Evolutionary conservation across 2,329 filamentous ascomycete genomes (phyloP).

Genomic region (Stagonosporopsis chrysanthemi): DNA sequence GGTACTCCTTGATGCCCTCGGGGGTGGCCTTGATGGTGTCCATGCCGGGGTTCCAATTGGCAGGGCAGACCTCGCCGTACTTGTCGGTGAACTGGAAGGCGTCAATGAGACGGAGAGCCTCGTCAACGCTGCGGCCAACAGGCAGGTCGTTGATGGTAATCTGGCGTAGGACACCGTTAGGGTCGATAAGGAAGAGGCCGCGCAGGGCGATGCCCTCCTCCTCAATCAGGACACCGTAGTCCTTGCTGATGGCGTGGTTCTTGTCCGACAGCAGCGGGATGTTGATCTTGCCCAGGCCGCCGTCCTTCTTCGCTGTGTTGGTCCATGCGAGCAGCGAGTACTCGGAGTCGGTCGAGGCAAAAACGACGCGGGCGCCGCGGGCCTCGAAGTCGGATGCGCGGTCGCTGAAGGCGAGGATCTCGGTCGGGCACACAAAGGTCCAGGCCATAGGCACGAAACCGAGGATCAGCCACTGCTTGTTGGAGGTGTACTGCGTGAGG

Average conservation of each 20-base stretch:
- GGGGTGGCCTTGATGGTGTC: conserved; percentile 52
- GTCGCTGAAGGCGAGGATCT: conserved; percentile 71
- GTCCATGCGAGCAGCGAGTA: conserved; percentile 67
- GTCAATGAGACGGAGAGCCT: conserved; percentile 65
- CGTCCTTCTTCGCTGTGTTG: conserved; percentile 64
- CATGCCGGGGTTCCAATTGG: conserved; percentile 53
- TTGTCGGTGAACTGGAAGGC: conserved; percentile 58
- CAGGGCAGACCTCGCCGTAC: conserved; percentile 54
- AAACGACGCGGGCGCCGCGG: conserved; percentile 67
- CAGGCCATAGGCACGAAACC: conserved; percentile 73
- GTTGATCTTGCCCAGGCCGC: conserved; percentile 67
- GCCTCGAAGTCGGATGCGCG: conserved; percentile 66
- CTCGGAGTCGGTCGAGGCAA: conserved; percentile 68
- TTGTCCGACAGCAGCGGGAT: conserved; percentile 69
- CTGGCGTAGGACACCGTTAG: conserved; percentile 66
- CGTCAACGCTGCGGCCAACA: conserved; percentile 70
- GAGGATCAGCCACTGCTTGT: conserved; percentile 67
- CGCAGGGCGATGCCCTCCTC: conserved; percentile 69
- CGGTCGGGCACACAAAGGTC: conserved; percentile 72
- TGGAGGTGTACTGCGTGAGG: conserved; percentile 50
- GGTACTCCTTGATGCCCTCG: conserved; percentile 50
- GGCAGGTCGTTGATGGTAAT: conserved; percentile 72
- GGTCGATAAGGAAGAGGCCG: conserved; percentile 72
- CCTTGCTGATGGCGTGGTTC: conserved; percentile 66
- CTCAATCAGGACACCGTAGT: conserved; percentile 70